Evolutionary conservation across 169 alveolate species (phyloP).

Genomic region (Eimeria falciformis): DNA sequence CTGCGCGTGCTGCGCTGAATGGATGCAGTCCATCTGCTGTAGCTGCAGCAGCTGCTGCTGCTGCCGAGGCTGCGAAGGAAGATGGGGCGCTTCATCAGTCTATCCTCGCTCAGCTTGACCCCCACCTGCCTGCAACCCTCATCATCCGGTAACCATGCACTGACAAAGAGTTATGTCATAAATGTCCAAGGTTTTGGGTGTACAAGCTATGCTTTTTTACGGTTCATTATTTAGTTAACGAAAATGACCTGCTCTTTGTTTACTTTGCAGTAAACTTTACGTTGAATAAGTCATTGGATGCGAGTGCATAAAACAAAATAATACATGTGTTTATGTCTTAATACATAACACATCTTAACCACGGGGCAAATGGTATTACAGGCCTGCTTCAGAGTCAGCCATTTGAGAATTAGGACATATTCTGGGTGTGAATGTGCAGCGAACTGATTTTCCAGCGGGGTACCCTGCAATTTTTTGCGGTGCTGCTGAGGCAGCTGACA

Average conservation of each 20-base stretch:
- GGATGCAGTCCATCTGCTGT: not conserved
- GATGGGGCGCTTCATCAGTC: not conserved
- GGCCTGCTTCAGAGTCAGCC: not conserved
- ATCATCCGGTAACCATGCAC: not conserved
- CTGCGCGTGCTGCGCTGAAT: not conserved
- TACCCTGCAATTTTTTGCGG: not conserved
- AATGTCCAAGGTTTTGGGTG: no score
- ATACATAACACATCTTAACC: no score
- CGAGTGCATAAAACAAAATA: no score
- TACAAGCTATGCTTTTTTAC: no score
- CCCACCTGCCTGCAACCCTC: slow-evolving; percentile 11
- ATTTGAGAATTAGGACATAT: not conserved
- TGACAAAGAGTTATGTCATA: no score
- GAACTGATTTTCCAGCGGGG: not conserved
- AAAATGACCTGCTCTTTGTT: no score
- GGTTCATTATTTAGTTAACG: no score
- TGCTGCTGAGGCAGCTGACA: not conserved
- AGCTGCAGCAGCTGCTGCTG: slow-evolving; percentile 6
- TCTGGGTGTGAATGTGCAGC: not conserved
- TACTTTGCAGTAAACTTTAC: no score
- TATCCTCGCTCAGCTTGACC: not conserved
- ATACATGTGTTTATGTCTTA: no score
- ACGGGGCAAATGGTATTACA: not conserved
- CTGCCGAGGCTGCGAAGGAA: not conserved
- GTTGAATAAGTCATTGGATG: no score